Base-by-base conservation (phyloP, 2,329 filamentous ascomycete genomes). In the Colletotrichum simmondsii region DNA sequence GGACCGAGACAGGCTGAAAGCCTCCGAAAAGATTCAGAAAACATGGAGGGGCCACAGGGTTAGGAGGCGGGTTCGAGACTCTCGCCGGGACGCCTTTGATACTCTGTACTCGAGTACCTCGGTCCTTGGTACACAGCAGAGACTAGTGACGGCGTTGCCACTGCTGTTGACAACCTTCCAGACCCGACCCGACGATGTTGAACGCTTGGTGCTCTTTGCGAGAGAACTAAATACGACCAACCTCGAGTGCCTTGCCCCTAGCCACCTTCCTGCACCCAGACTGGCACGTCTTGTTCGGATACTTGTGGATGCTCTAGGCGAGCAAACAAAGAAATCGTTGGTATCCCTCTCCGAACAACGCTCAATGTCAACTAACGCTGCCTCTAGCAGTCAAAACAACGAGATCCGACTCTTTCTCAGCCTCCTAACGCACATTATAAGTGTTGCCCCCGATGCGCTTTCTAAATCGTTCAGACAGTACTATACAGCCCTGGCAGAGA, bases 41-140 rank as follows among this genome's bases (percentile, higher is more conserved):
- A 86, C 89, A 82, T 98, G 95, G 95, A 90, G 96, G 81, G 95
- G 95, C 16, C 89, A 97, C 81, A 87, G 82, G 69, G 87, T 85
- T 71, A 90, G 95, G 77, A 87, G 85, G 72, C 80, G 82, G 63
- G 85, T 94, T 74, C 90, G 90, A 75, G 83, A 87, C 59, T 78
- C 79, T 67, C 91, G 90, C 83, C 88, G 93, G 75, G 80, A 81
- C 63, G 82, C 88, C 53, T 94, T 94, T 84, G 93, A 95, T 81
- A 78, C 83, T 10, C 79, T 89, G 42, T 92, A 93, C 77, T 78
- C 77, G 65, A 75, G 35, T 14, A 63, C 77, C 73, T 82, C 83
- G 67, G 63, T 78, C n/a, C 76, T 78, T 68, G 81, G 83, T 71
- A 75, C 77, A 5, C 73, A 76, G 2, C 80, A 85, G 75, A 83